Base-by-base conservation (phyloP, 805 yeast species). In the Candida easanensis region DNA sequence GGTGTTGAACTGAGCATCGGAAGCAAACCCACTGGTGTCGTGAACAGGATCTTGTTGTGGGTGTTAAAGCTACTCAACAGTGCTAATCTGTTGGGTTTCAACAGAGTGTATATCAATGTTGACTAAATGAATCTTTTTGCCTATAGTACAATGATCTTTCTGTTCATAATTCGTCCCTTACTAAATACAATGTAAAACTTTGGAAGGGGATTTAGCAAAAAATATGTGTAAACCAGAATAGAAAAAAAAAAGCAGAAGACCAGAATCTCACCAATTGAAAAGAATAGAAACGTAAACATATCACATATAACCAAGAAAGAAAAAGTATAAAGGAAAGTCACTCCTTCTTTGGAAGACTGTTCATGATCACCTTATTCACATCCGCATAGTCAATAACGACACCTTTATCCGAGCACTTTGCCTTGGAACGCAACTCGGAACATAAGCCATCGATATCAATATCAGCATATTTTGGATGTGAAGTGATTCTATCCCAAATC, bases 391-490 rank as follows among this genome's bases (percentile, higher is more conserved):
- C 82, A 23, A 93, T 79, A 23, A 93, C 95, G 25, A 85, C 97
- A 15, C 99, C 99, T 42, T 74, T 69, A 59, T 91, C 97, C 13
- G 95, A 84, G 69, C 99, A 93, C 66, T 88, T 89, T 10, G 98
- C 99, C 74, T 91, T 93, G 30, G 82, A 66, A 65, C 91, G 86
- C 60, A 93, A 74, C 67, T 93, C 99, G 34, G 69, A 61, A 73
- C 99, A 93, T 61, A 93, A 74, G 2, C 96, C 95, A 60, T 91
- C 97, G 51, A 93, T 90, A 63, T 93, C 99, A 41, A 93, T 73
- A 46, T 90, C 97, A 5, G 93, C 80, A 64, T 90, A 93, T 60
- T 84, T 80, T 26, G 99, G 98, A 71, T 93, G 98, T 18, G 93
- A 66, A 2, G 97, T 86, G 30, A 93, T 84, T 58, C 98, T 77